phyloP scores from a whole-genome alignment of 2,329 filamentous ascomycete genomes.

The Talaromyces marneffei region DNA sequence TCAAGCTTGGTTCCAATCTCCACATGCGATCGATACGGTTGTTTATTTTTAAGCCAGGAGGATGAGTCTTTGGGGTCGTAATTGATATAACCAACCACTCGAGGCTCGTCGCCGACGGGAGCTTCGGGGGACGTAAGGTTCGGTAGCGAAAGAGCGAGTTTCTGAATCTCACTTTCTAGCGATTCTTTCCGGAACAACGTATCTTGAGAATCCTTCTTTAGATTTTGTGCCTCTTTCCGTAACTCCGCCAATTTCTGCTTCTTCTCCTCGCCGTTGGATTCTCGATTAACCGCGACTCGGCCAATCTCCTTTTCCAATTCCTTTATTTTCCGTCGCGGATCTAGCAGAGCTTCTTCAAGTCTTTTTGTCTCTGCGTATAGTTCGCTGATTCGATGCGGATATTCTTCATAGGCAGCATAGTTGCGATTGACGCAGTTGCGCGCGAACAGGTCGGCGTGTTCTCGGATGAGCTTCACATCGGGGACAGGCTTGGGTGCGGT shows the following conservation, averaged over 20 bases:
- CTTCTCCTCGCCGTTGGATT: constrained; percentile 8
- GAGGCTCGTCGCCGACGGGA: constrained; percentile 62
- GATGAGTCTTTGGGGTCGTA: constrained; percentile 50
- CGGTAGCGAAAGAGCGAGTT: constrained; percentile 70
- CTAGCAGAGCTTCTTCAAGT: constrained; percentile 37
- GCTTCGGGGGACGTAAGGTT: constrained; percentile 77
- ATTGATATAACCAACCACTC: constrained; percentile 73
- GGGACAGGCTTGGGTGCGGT: constrained; percentile 72
- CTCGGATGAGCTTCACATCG: constrained; percentile 84
- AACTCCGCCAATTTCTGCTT: constrained; percentile 24
- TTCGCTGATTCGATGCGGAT: constrained; percentile 49
- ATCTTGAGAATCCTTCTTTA: constrained; percentile 33
- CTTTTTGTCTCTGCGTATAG: constrained; percentile 33
- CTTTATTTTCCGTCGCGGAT: constrained; percentile 40
- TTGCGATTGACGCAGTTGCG: constrained; percentile 81
- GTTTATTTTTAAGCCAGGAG: constrained; percentile 23
- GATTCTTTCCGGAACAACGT: constrained; percentile 27
- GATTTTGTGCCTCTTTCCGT: constrained; percentile 33
- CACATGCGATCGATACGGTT: constrained; percentile 62
- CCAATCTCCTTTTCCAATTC: constrained; percentile 39
- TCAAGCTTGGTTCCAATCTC: constrained; percentile 80
- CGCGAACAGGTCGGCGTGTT: constrained; percentile 73
- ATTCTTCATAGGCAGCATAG: constrained; percentile 55
- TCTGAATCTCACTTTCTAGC: constrained; percentile 58
- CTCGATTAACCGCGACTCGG: constrained; percentile 23